phyloP scores from a whole-genome alignment of 1,284 basidiomycete species.

The Puccinia horiana region DNA sequence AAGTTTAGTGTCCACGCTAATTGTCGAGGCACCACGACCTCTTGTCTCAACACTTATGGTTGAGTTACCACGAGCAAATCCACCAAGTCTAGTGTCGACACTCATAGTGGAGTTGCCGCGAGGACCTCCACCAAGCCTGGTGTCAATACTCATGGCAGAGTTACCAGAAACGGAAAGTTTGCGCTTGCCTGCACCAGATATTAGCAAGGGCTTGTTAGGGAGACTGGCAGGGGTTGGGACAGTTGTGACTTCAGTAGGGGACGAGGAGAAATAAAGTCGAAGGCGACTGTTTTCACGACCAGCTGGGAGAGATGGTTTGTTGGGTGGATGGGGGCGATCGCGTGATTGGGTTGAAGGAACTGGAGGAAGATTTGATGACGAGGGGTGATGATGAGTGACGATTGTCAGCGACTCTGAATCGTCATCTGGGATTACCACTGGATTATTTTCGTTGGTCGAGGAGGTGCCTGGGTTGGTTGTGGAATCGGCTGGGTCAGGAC shows the following conservation, averaged over 20 bases:
- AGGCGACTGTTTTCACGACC: constrained; percentile 55
- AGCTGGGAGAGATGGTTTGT: constrained; percentile 47
- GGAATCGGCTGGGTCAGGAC: background rate
- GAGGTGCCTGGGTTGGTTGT: background rate
- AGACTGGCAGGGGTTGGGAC: constrained; percentile 30
- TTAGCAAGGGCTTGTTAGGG: constrained; percentile 11
- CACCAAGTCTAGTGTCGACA: background rate
- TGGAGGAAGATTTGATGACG: background rate
- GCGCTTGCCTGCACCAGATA: constrained; percentile 1
- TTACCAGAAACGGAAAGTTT: constrained; percentile 43
- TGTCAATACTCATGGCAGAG: constrained; percentile 23
- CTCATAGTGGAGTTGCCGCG: background rate
- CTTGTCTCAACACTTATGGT: constrained; percentile 10
- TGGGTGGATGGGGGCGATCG: background rate
- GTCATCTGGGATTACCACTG: background rate
- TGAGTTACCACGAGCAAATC: constrained; percentile 12
- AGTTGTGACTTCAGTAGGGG: constrained; percentile 45
- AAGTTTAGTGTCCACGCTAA: constrained; percentile 23
- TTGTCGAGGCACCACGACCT: constrained; percentile 17
- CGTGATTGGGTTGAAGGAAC: background rate
- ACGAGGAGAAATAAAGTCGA: constrained; percentile 55
- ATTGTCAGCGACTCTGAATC: background rate
- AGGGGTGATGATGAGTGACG: background rate
- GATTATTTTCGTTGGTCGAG: background rate
- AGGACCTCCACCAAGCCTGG: background rate